A percentile compares a stretch with the other conserved stretches of the same genome.
phyloP scores from a whole-genome alignment of 768 basidiomycete genomes.

The Mrakia gelida region DNA sequence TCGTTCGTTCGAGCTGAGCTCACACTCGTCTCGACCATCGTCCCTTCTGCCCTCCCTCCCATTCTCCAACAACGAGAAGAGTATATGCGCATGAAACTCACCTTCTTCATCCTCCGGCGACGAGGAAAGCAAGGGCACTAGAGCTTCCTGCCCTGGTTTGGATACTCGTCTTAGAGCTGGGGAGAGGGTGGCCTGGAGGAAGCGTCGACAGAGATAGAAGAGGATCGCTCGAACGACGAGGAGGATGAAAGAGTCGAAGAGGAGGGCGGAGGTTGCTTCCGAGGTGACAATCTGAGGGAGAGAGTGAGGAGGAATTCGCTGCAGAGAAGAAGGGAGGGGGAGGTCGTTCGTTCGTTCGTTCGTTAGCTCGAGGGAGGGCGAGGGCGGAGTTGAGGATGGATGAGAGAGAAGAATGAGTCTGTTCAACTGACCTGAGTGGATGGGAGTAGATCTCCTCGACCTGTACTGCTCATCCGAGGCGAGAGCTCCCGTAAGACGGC shows the following conservation, averaged over 20 bases:
- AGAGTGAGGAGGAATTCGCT: neutral
- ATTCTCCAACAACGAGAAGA: no score
- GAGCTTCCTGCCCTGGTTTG: conserved; percentile 3
- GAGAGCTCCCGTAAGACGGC: no score
- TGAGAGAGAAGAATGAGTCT: neutral
- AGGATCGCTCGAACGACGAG: conserved; percentile 14
- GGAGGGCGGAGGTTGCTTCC: conserved; percentile 3
- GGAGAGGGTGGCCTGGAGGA: conserved; percentile 24
- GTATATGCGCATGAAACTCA: neutral
- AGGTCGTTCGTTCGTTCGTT: no score
- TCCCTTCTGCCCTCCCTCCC: neutral
- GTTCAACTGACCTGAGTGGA: neutral
- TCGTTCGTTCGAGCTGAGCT: conserved; percentile 2
- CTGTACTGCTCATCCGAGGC: no score
- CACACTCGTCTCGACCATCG: neutral
- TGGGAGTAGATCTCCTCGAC: neutral
- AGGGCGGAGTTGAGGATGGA: no score
- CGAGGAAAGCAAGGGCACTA: neutral
- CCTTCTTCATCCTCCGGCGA: neutral
- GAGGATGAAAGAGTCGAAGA: conserved; percentile 18
- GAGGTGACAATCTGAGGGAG: neutral
- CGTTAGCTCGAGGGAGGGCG: no score
- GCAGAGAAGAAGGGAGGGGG: no score
- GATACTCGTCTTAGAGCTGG: conserved; percentile 10
- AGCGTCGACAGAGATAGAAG: conserved; percentile 27